Conservation (phyloP, 108 stramenopile species). For the Heterococcus sp. region DNA sequence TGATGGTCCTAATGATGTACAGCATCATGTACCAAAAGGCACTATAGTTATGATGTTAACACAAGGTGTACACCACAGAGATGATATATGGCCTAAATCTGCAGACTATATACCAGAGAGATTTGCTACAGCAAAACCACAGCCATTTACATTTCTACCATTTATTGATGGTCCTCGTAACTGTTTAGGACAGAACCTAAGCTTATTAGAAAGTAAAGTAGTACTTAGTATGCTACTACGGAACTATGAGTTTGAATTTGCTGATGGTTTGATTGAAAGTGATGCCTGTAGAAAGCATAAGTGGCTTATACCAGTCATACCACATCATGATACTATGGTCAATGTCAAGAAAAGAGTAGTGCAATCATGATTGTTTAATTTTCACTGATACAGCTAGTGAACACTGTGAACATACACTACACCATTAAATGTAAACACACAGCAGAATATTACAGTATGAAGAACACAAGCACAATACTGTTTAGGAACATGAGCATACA, state of each 20-base stretch:
- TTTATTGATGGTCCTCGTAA: slow-evolving; percentile 59
- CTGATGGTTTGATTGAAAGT: neutral
- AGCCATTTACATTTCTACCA: slow-evolving; percentile 52
- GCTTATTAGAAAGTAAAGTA: slow-evolving; percentile 55
- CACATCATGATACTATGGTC: neutral
- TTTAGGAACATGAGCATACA: too few relatives aligned
- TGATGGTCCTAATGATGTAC: neutral
- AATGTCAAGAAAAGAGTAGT: neutral
- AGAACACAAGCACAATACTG: too few relatives aligned
- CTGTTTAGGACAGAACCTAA: slow-evolving; percentile 57
- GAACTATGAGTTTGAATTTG: slow-evolving; percentile 9
- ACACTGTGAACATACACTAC: too few relatives aligned
- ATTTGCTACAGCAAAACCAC: slow-evolving; percentile 2
- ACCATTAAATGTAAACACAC: too few relatives aligned
- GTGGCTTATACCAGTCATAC: slow-evolving; percentile 46
- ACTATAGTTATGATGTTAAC: neutral
- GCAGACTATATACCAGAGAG: slow-evolving; percentile 34
- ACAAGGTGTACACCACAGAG: slow-evolving; percentile 52
- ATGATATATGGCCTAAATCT: slow-evolving; percentile 53
- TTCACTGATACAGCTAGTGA: too few relatives aligned
- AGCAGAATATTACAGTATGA: too few relatives aligned
- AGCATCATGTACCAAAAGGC: neutral
- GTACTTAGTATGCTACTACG: slow-evolving; percentile 11
- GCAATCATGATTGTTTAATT: too few relatives aligned
- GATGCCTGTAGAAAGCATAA: slow-evolving; percentile 27